These are phyloP conservation scores for Colletotrichum agaves DNA, from an alignment of 2,329 filamentous ascomycete species.

Conservation along the genomic window DNA sequence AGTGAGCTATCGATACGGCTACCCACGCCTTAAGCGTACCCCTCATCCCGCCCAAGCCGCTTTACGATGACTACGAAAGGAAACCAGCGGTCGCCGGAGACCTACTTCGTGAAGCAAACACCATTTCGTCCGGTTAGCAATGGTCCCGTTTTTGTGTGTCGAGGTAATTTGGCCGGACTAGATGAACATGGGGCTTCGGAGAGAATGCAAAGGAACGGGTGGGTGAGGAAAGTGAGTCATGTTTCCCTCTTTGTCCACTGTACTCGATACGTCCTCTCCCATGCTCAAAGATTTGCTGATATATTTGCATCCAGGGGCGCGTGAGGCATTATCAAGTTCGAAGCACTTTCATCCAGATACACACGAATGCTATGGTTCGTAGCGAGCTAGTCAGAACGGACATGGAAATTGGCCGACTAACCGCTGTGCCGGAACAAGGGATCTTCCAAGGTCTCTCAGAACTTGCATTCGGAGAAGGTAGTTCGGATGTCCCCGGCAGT, in stretches of 20 bases:
- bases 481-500: slow-evolving; percentile 22
- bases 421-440: slow-evolving; percentile 13
- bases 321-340: slow-evolving; percentile 40
- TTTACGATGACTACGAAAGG: background rate
- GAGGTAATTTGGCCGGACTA: slow-evolving; percentile 31
- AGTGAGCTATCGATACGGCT: background rate
- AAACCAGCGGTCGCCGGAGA: background rate
- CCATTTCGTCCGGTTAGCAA: slow-evolving; percentile 37
- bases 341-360: slow-evolving; percentile 42
- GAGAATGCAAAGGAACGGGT: slow-evolving; percentile 39
- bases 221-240: slow-evolving; percentile 38
- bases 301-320: slow-evolving; percentile 29
- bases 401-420: background rate
- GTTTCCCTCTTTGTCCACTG: too few relatives aligned
- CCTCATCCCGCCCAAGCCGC: background rate
- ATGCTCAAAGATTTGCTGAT: background rate
- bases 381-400: background rate
- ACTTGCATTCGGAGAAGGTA: slow-evolving; percentile 39
- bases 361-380: slow-evolving; percentile 42
- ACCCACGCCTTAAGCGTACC: background rate
- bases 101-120: slow-evolving; percentile 10
- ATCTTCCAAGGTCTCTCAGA: slow-evolving; percentile 41
- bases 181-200: slow-evolving; percentile 36
- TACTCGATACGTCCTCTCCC: too few relatives aligned
- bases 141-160: slow-evolving; percentile 41